These are phyloP conservation scores for Penicillium longicatenatum DNA, from an alignment of 495 filamentous ascomycete species.

Conservation along the genomic window DNA sequence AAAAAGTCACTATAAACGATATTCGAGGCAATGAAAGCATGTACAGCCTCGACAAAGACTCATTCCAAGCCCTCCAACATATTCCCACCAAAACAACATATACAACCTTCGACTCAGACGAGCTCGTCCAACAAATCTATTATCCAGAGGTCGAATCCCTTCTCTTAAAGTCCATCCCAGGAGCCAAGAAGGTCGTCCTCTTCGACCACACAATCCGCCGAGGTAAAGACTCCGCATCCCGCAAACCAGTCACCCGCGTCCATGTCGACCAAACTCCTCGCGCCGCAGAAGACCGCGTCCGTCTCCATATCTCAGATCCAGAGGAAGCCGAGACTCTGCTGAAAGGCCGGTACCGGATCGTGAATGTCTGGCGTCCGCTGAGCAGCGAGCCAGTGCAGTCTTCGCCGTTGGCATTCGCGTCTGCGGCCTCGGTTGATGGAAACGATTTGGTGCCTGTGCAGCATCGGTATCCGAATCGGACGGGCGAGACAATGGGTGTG, in stretches of 20 bases:
- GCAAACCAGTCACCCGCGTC: slow-evolving; percentile 67
- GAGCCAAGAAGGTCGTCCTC: slow-evolving; percentile 62
- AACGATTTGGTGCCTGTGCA: slow-evolving; percentile 68
- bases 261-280: slow-evolving; percentile 82
- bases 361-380: slow-evolving; percentile 87
- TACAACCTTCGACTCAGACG: slow-evolving; percentile 63
- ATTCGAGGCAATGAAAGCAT: slow-evolving; percentile 62
- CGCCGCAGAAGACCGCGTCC: slow-evolving; percentile 66
- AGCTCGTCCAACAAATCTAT: slow-evolving; percentile 64
- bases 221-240: slow-evolving; percentile 46
- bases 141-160: slow-evolving; percentile 80
- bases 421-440: slow-evolving; percentile 54
- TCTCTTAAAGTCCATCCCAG: slow-evolving; percentile 61
- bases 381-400: slow-evolving; percentile 64
- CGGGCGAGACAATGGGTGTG: slow-evolving; percentile 78
- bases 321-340: slow-evolving; percentile 59
- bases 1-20: slow-evolving; percentile 61
- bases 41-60: slow-evolving; percentile 71
- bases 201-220: slow-evolving; percentile 94
- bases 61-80: slow-evolving; percentile 61
- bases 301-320: slow-evolving; percentile 59
- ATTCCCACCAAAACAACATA: slow-evolving; percentile 53
- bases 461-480: slow-evolving; percentile 72
- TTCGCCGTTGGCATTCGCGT: slow-evolving; percentile 71
- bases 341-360: slow-evolving; percentile 68